Evolutionary conservation across 495 filamentous ascomycete genomes (phyloP).

Genomic region (Chlorociboria aeruginascens): DNA sequence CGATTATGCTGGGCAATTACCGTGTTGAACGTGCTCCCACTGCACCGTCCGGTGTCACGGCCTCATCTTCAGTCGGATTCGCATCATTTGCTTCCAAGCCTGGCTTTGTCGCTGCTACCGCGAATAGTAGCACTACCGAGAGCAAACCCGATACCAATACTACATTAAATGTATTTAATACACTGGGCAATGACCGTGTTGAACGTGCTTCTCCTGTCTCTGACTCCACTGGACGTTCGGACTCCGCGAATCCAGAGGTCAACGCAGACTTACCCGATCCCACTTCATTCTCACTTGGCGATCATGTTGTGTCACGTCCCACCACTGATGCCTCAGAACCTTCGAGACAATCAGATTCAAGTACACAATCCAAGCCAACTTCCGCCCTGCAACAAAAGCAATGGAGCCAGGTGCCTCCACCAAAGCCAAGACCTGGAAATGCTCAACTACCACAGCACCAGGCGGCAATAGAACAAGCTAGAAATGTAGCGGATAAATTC

Average conservation of each 20-base stretch:
- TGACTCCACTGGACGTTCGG: neutral
- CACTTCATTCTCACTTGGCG: too few relatives aligned
- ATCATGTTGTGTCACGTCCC: too few relatives aligned
- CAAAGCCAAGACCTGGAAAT: conserved; percentile 12
- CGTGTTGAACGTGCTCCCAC: too few relatives aligned
- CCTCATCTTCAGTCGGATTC: conserved; percentile 34
- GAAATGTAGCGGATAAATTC: neutral
- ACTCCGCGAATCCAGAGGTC: neutral
- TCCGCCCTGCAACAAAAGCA: neutral
- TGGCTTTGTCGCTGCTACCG: conserved; percentile 39
- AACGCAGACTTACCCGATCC: too few relatives aligned
- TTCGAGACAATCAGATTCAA: neutral
- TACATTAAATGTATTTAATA: conserved; percentile 10
- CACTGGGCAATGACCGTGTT: neutral
- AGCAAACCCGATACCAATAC: conserved; percentile 39
- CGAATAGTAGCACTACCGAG: conserved; percentile 7
- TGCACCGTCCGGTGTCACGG: neutral
- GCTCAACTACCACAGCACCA: conserved; percentile 3
- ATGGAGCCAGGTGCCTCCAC: conserved; percentile 7
- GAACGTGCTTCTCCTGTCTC: neutral
- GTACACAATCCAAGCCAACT: neutral
- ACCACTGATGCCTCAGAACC: too few relatives aligned
- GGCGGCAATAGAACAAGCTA: neutral
- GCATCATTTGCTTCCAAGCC: conserved; percentile 45
- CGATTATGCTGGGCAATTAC: too few relatives aligned